These are phyloP conservation scores for Articulospora tetracladia DNA, from an alignment of 495 filamentous ascomycete genomes.

Conservation along the genomic window DNA sequence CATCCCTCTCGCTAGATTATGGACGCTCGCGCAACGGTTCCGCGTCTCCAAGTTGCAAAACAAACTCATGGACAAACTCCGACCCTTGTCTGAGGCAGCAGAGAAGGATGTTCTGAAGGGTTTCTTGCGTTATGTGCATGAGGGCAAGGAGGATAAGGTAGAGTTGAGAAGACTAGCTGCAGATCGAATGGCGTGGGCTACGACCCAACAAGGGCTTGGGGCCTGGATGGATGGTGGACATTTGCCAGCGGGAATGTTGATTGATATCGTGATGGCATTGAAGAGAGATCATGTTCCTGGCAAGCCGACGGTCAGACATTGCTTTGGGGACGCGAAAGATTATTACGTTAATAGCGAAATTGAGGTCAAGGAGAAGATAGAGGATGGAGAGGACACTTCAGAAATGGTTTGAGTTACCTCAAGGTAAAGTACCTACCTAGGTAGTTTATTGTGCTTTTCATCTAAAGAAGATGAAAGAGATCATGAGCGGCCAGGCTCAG, in stretches of 20 bases:
- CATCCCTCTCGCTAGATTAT: neutral
- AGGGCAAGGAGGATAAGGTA: neutral
- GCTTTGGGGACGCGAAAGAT: neutral
- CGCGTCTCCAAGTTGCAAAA: constrained; percentile 62
- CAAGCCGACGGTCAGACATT: neutral
- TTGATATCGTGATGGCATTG: constrained; percentile 9
- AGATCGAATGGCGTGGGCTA: constrained; percentile 6
- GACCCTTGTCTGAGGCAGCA: neutral
- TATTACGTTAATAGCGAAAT: neutral
- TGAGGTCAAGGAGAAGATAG: neutral
- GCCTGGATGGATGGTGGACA: neutral
- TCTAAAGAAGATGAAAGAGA: too few species aligned
- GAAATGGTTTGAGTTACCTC: too few species aligned
- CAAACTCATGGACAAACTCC: constrained; percentile 70
- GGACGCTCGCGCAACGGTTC: neutral
- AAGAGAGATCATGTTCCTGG: constrained; percentile 10
- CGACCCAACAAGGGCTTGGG: neutral
- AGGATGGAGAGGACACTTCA: neutral
- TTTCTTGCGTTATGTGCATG: neutral
- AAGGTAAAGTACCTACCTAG: too few species aligned
- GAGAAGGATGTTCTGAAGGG: neutral
- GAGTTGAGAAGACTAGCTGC: constrained; percentile 1
- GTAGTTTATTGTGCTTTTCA: too few species aligned
- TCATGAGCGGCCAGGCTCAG: too few species aligned
- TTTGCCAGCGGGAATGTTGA: constrained; percentile 2